These are phyloP conservation scores for Pharnaceum exiguum DNA, from an alignment of 148 eudicot species.

Conservation along the genomic window DNA sequence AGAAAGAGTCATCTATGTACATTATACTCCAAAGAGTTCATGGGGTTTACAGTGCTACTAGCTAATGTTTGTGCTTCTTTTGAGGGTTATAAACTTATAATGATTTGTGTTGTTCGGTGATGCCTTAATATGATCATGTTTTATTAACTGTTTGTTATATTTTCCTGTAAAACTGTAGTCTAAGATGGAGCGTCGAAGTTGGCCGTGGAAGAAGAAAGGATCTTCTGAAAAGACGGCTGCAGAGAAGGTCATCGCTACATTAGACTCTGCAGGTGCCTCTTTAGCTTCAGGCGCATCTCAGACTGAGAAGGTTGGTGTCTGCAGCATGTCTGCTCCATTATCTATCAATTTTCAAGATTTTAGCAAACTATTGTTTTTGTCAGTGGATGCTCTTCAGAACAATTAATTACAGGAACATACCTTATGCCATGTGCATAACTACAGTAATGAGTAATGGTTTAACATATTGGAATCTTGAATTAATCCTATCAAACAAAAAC, in stretches of 20 bases:
- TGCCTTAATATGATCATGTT: neutral
- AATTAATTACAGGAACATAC: too few relatives aligned
- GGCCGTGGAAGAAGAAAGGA: slow-evolving; percentile 99
- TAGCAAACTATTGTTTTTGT: too few relatives aligned
- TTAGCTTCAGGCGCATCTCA: slow-evolving; percentile 43
- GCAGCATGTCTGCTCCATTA: too few relatives aligned
- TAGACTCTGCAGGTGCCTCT: slow-evolving; percentile 49
- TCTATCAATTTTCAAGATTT: too few relatives aligned
- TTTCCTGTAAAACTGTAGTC: slow-evolving; percentile 17
- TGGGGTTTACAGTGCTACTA: neutral
- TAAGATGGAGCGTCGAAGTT: slow-evolving; percentile 82
- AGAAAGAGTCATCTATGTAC: neutral
- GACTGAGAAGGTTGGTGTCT: slow-evolving; percentile 59
- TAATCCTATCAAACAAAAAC: too few relatives aligned
- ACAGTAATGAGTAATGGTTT: too few relatives aligned
- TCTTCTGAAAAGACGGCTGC: slow-evolving; percentile 71
- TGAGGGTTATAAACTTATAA: too few relatives aligned
- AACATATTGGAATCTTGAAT: too few relatives aligned
- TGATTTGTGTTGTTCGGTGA: neutral
- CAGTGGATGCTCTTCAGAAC: too few relatives aligned
- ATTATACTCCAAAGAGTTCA: neutral
- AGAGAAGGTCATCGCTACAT: slow-evolving; percentile 53
- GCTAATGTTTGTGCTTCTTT: neutral
- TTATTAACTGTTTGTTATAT: slow-evolving; percentile 12
- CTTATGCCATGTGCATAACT: too few relatives aligned